These are phyloP conservation scores for Helenozyma baotianmanensis DNA, from an alignment of 805 yeast genomes.

Conservation along the genomic window DNA sequence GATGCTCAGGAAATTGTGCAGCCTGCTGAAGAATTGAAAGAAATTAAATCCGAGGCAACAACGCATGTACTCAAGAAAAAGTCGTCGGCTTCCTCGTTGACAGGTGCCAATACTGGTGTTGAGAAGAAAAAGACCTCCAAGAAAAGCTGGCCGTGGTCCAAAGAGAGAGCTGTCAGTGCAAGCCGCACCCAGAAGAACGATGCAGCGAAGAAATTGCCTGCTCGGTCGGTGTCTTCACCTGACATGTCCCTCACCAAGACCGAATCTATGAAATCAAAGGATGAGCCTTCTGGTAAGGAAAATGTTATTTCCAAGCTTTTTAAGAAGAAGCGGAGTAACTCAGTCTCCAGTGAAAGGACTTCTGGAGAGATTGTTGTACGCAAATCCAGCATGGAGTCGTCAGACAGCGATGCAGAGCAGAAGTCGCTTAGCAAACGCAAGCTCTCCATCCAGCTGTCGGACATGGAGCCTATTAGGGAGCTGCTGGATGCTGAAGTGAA, in stretches of 20 bases:
- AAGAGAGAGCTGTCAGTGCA: conserved; percentile 9
- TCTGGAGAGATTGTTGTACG: neutral
- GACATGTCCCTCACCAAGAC: conserved; percentile 18
- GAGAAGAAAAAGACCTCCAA: conserved; percentile 27
- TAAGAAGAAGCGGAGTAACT: conserved; percentile 27
- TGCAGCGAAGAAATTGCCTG: conserved; percentile 9
- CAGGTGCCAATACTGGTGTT: too few relatives aligned
- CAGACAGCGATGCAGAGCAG: conserved; percentile 3
- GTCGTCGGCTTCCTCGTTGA: conserved; percentile 9
- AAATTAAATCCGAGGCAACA: neutral
- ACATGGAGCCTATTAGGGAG: conserved; percentile 1
- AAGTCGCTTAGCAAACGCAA: neutral
- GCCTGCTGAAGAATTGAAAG: too few relatives aligned
- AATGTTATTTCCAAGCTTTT: conserved; percentile 39
- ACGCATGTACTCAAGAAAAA: conserved; percentile 9
- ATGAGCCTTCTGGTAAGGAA: conserved; percentile 26
- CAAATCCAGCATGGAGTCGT: conserved; percentile 2
- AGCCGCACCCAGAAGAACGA: neutral
- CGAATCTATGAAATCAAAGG: conserved; percentile 2
- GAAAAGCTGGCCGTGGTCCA: conserved; percentile 41
- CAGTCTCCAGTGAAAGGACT: conserved; percentile 9
- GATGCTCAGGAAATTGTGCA: neutral
- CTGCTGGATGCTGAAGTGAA: neutral
- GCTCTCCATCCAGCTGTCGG: neutral
- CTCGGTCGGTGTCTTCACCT: conserved; percentile 37